These are phyloP conservation scores for Pseudocercospora vitis DNA, from an alignment of 2,329 filamentous ascomycete genomes.

Conservation along the genomic window DNA sequence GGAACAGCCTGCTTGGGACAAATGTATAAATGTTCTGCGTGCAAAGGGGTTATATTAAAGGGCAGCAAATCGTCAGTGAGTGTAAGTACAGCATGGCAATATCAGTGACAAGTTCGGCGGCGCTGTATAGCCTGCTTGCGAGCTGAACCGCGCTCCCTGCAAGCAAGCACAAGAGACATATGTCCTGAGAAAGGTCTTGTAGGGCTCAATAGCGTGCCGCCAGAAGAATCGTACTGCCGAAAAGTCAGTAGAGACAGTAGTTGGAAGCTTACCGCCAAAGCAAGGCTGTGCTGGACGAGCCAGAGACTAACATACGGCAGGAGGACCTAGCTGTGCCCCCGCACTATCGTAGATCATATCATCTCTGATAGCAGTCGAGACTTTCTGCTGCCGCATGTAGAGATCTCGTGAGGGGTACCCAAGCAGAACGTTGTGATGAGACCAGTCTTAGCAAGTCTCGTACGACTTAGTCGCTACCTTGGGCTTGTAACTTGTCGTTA, in stretches of 20 bases:
- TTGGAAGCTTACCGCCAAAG: background rate
- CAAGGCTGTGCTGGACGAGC: conserved; percentile 21
- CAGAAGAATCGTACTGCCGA: conserved; percentile 5
- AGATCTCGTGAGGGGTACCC: background rate
- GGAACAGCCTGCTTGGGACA: conserved; percentile 11
- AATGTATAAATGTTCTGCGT: conserved; percentile 8
- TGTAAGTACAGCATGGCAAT: conserved; percentile 3
- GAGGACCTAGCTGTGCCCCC: background rate
- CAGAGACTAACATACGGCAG: conserved; percentile 6
- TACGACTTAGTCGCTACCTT: background rate
- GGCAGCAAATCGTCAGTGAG: background rate
- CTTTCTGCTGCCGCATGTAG: background rate
- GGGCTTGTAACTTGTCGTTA: background rate
- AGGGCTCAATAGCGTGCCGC: background rate
- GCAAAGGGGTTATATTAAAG: background rate
- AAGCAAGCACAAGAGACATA: conserved; percentile 6
- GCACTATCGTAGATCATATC: background rate
- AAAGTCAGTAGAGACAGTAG: background rate
- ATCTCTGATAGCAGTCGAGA: conserved; percentile 12
- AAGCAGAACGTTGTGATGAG: background rate
- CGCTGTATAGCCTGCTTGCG: conserved; percentile 9
- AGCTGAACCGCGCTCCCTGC: conserved; percentile 12
- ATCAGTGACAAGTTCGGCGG: conserved; percentile 5
- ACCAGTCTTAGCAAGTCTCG: background rate
- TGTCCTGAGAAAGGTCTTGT: background rate